Evolutionary conservation across 257 asterid genomes (phyloP).

Genomic region (Parsonsia alboflavescens): DNA sequence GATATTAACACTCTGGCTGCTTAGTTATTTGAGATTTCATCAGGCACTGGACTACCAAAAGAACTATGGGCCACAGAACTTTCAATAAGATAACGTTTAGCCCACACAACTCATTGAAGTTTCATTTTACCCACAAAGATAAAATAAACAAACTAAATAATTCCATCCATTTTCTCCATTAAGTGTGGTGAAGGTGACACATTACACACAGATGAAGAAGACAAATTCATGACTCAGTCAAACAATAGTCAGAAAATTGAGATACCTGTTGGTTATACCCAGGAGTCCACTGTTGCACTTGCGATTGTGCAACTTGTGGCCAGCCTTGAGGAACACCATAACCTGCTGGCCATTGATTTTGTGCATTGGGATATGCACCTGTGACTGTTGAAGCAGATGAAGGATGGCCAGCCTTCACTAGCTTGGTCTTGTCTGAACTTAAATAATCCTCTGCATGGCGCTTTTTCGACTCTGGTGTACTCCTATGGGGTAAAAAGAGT

Average conservation of each 20-base stretch:
- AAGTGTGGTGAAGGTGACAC: neutral
- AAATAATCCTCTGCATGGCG: conserved; percentile 86
- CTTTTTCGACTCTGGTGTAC: conserved; percentile 76
- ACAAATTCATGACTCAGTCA: neutral
- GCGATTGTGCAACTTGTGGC: conserved; percentile 84
- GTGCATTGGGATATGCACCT: conserved; percentile 70
- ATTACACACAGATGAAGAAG: neutral
- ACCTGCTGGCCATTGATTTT: conserved; percentile 81
- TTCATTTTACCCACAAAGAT: neutral
- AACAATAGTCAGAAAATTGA: neutral
- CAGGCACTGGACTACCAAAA: neutral
- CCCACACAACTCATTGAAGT: neutral
- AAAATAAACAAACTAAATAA: no score
- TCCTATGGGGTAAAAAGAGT: conserved; percentile 70
- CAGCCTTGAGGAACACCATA: conserved; percentile 81
- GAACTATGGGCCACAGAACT: neutral
- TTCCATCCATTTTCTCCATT: neutral
- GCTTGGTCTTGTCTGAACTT: conserved; percentile 67
- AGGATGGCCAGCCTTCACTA: conserved; percentile 52
- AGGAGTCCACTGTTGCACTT: conserved; percentile 75
- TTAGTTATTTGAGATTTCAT: neutral
- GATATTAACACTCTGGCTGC: neutral
- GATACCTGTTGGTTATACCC: conserved; percentile 85
- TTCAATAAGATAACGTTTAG: neutral
- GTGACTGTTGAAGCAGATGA: conserved; percentile 54